phyloP scores from a whole-genome alignment of 306 rosid genomes.

The Quercus rubra region DNA sequence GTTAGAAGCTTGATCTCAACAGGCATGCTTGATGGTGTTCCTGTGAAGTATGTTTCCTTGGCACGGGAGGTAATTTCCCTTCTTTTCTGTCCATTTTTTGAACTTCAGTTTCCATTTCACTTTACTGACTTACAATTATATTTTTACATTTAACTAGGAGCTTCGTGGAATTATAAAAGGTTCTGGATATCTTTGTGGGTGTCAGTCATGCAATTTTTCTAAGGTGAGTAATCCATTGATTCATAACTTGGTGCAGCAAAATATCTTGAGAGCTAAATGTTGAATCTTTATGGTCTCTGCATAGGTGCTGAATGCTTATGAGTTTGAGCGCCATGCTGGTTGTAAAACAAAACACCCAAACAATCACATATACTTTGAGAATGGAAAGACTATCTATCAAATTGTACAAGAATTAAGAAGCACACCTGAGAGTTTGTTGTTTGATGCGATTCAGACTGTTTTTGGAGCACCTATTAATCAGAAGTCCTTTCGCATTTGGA shows the following conservation, averaged over 20 bases:
- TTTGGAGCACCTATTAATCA: slow-evolving; percentile 85
- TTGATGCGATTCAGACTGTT: slow-evolving; percentile 70
- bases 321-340: slow-evolving; percentile 80
- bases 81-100: slow-evolving; percentile 4
- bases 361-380: slow-evolving; percentile 80
- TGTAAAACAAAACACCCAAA: slow-evolving; percentile 89
- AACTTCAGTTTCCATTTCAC: background rate
- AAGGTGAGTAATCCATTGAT: slow-evolving; percentile 39
- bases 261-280: slow-evolving; percentile 4
- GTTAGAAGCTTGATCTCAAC: slow-evolving; percentile 81
- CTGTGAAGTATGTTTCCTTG: slow-evolving; percentile 75
- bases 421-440: slow-evolving; percentile 74
- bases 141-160: slow-evolving; percentile 49
- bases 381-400: slow-evolving; percentile 83
- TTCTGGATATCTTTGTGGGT: slow-evolving; percentile 82
- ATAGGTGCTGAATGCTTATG: slow-evolving; percentile 77
- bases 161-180: slow-evolving; percentile 84
- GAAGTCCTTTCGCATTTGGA: slow-evolving; percentile 77
- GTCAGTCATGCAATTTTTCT: slow-evolving; percentile 63
- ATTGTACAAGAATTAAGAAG: slow-evolving; percentile 77
- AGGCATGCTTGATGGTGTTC: slow-evolving; percentile 86
- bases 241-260: slow-evolving; percentile 1
- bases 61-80: slow-evolving; percentile 57
- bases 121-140: slow-evolving; percentile 15
- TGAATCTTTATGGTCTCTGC: background rate